phyloP scores from a whole-genome alignment of 176 grass and related monocot genomes.

The Carex kokanica region DNA sequence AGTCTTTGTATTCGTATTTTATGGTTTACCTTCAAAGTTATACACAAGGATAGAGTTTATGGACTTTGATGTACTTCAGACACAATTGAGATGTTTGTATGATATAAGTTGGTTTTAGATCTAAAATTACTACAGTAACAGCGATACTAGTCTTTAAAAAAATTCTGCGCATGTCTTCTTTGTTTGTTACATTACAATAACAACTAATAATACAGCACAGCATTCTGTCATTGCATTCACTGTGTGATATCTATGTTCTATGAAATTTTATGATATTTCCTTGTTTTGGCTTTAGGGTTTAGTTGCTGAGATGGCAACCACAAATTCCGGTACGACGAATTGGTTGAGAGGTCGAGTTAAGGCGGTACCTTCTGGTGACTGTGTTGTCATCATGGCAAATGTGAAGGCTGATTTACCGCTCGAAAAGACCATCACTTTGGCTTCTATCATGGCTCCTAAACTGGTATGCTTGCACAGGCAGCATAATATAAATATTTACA shows the following conservation, averaged over 20 bases:
- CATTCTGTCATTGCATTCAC: background rate
- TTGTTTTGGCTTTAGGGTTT: slow-evolving; percentile 40
- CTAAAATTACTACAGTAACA: background rate
- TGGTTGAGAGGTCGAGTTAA: slow-evolving; percentile 96
- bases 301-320: slow-evolving; percentile 58
- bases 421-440: slow-evolving; percentile 89
- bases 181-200: slow-evolving; percentile 17
- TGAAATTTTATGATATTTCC: slow-evolving; percentile 6
- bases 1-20: background rate
- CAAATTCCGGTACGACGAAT: slow-evolving; percentile 45
- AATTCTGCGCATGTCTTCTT: background rate
- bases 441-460: slow-evolving; percentile 80
- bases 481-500: background rate
- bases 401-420: slow-evolving; percentile 71
- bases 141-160: background rate
- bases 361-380: slow-evolving; percentile 89
- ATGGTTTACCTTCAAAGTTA: background rate
- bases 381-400: slow-evolving; percentile 76
- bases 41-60: background rate
- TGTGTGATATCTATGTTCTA: background rate
- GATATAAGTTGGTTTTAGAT: background rate
- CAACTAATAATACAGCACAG: background rate
- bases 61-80: background rate
- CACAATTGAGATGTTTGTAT: background rate
- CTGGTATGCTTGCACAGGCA: slow-evolving; percentile 48